Evolutionary conservation across 208 protist genomes (phyloP).

Genomic region (Vickermania spadyakhi): DNA sequence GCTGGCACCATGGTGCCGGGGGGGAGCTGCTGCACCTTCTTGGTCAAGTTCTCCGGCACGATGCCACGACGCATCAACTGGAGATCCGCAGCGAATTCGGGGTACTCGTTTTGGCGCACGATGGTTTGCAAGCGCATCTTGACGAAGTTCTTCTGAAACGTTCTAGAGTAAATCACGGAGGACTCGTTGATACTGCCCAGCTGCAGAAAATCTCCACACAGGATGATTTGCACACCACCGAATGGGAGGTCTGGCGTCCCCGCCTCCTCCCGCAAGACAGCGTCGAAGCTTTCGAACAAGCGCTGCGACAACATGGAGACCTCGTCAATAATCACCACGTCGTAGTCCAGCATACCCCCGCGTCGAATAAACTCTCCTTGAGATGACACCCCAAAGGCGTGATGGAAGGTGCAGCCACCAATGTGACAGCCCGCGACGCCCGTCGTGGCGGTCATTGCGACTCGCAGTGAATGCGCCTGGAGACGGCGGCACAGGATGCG

Average conservation of each 20-base stretch:
- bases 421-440: conserved; percentile 88
- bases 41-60: conserved; percentile 44
- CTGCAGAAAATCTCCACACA: conserved; percentile 91
- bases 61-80: conserved; percentile 67
- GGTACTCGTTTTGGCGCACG: conserved; percentile 54
- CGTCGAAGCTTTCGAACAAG: conserved; percentile 87
- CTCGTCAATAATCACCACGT: conserved; percentile 91
- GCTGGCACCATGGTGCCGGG: conserved; percentile 75
- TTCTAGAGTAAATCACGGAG: conserved; percentile 48
- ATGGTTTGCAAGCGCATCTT: conserved; percentile 62
- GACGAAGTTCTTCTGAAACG: conserved; percentile 74
- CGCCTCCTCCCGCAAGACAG: conserved; percentile 64
- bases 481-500: conserved; percentile 58
- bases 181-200: conserved; percentile 82
- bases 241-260: conserved; percentile 82
- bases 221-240: conserved; percentile 89
- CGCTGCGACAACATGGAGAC: conserved; percentile 83
- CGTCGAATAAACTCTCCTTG: conserved; percentile 74
- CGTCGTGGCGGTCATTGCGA: conserved; percentile 87
- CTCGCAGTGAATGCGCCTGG: conserved; percentile 63
- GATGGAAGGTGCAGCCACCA: conserved; percentile 87
- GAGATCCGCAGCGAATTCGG: conserved; percentile 56
- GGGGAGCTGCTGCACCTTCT: conserved; percentile 68
- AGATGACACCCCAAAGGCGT: conserved; percentile 69
- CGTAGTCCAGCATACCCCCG: conserved; percentile 61